Conservation (phyloP, 805 yeast genomes). For the Teunomyces funiuensis region DNA sequence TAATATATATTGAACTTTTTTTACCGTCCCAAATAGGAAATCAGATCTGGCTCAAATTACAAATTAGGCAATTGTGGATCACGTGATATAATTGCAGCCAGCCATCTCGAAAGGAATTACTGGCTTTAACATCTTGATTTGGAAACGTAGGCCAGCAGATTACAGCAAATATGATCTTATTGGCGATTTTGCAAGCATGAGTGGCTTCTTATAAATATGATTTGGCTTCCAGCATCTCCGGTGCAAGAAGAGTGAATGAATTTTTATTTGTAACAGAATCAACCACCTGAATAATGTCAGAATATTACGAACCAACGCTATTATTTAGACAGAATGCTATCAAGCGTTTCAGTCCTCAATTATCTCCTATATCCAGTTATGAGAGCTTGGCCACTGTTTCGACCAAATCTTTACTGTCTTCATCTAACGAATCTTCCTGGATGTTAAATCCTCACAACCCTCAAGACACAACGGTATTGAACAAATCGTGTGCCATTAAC, state of each 20-base stretch:
- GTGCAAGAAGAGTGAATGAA: not conserved
- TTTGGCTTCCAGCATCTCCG: constrained; percentile 1
- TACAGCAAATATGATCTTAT: not conserved
- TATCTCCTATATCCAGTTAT: constrained; percentile 24
- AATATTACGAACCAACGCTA: constrained; percentile 41
- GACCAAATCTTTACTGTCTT: not conserved
- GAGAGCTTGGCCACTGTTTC: constrained; percentile 9
- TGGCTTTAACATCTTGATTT: not conserved
- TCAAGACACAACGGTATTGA: constrained; percentile 34
- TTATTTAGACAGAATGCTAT: constrained; percentile 44
- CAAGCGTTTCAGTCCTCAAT: constrained; percentile 18
- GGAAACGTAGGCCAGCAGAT: constrained; percentile 3
- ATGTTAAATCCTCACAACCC: constrained; percentile 25
- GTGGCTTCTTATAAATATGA: not conserved
- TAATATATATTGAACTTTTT: not conserved
- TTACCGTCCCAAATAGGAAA: not conserved
- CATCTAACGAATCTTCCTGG: constrained; percentile 23
- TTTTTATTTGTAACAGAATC: not conserved
- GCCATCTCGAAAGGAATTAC: not conserved
- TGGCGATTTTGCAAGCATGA: not conserved
- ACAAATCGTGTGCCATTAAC: constrained; percentile 42
- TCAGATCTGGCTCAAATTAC: not conserved
- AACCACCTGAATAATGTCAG: constrained; percentile 17
- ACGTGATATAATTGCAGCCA: not conserved
- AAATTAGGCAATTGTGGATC: not conserved